phyloP scores from a whole-genome alignment of 192 early-diverging fungal species.

The Cladochytrium replicatum region DNA sequence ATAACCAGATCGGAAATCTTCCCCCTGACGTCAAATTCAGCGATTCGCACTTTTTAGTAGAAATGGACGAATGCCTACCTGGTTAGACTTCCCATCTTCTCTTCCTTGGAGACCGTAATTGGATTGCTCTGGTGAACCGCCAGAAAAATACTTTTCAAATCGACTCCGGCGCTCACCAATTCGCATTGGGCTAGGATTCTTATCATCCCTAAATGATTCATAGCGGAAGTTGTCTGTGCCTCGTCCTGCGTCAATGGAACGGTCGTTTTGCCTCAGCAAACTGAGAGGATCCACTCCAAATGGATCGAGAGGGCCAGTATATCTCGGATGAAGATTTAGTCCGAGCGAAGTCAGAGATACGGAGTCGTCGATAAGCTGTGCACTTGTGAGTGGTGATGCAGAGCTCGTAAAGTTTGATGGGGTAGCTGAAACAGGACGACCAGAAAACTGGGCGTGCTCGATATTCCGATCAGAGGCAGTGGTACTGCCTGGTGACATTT shows the following conservation, averaged over 20 bases:
- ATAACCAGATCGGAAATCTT: too few species aligned
- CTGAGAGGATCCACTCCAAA: constrained; percentile 24
- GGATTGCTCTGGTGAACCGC: background rate
- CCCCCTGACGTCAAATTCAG: too few species aligned
- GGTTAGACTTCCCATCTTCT: constrained; percentile 14
- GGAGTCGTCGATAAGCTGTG: too few species aligned
- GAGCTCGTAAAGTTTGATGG: too few species aligned
- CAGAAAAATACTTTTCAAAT: constrained; percentile 15
- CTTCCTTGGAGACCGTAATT: background rate
- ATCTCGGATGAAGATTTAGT: constrained; percentile 31
- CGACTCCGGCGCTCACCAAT: constrained; percentile 8
- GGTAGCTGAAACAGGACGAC: too few species aligned
- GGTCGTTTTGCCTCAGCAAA: background rate
- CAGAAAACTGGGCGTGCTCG: too few species aligned
- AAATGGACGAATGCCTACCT: background rate
- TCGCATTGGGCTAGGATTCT: constrained; percentile 1
- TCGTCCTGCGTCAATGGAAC: too few species aligned
- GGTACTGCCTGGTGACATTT: too few species aligned
- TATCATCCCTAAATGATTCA: constrained; percentile 2
- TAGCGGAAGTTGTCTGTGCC: background rate
- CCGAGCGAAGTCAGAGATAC: too few species aligned
- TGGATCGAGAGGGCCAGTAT: constrained; percentile 42
- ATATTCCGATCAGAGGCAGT: too few species aligned
- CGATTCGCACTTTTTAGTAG: too few species aligned
- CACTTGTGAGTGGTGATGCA: too few species aligned